phyloP scores from a whole-genome alignment of 257 asterid genomes.

The Coffea eugenioides region DNA sequence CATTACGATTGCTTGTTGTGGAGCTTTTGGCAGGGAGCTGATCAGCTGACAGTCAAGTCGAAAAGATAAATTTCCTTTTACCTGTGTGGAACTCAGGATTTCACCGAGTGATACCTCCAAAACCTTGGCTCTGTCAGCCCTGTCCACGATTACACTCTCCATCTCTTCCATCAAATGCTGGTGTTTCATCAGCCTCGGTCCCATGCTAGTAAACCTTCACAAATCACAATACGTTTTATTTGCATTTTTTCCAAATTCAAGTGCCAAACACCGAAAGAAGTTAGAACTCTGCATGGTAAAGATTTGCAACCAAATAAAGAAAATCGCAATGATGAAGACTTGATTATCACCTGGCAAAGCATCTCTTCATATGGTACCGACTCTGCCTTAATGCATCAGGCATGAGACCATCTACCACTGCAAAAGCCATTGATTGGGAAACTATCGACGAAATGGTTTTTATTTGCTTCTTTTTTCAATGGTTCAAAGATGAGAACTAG shows the following conservation, averaged over 20 bases:
- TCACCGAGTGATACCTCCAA: slow-evolving; percentile 69
- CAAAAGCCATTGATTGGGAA: slow-evolving; percentile 48
- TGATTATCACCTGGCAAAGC: slow-evolving; percentile 57
- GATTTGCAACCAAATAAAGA: not conserved
- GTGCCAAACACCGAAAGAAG: not conserved
- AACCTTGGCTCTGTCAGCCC: slow-evolving; percentile 57
- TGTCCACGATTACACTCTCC: slow-evolving; percentile 64
- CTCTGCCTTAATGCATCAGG: slow-evolving; percentile 61
- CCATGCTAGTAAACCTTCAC: slow-evolving; percentile 53
- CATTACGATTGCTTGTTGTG: not conserved
- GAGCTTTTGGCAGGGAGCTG: not conserved
- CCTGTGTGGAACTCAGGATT: slow-evolving; percentile 70
- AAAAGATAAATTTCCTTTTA: slow-evolving; percentile 4
- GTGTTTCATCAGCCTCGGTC: slow-evolving; percentile 67
- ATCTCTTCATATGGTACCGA: slow-evolving; percentile 65
- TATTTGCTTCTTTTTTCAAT: not conserved
- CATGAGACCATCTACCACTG: slow-evolving; percentile 48
- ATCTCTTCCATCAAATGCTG: slow-evolving; percentile 65
- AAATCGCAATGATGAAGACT: not conserved
- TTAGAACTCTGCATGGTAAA: not conserved
- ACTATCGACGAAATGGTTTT: not conserved
- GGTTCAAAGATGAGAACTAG: not conserved
- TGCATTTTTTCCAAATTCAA: not conserved
- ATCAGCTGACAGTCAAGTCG: not conserved
- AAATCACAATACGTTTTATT: slow-evolving; percentile 12